phyloP scores from a whole-genome alignment of 257 asterid genomes.

The Linaria vulgaris region DNA sequence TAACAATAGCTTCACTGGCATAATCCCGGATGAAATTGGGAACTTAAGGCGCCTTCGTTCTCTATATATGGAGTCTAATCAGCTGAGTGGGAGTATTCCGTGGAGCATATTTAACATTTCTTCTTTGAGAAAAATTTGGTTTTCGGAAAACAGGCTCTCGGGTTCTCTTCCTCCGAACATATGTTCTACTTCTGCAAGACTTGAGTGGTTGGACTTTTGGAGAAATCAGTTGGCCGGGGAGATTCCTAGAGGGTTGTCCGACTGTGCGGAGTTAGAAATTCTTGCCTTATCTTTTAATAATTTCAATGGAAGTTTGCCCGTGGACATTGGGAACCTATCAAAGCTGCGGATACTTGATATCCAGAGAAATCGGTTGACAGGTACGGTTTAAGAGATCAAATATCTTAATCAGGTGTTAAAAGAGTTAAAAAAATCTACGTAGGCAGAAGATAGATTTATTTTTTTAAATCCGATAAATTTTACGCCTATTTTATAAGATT shows the following conservation, averaged over 20 bases:
- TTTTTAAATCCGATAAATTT: too few relatives aligned
- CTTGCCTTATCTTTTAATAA: neutral
- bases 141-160: neutral
- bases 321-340: neutral
- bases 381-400: neutral
- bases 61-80: neutral
- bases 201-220: neutral
- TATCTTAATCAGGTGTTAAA: too few relatives aligned
- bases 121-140: too few relatives aligned
- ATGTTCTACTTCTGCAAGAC: neutral
- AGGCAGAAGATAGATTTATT: too few relatives aligned
- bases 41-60: conserved; percentile 3
- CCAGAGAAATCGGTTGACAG: conserved; percentile 5
- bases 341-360: neutral
- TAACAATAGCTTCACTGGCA: conserved; percentile 17
- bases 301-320: conserved; percentile 13
- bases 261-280: neutral
- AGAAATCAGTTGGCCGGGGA: neutral
- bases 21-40: neutral
- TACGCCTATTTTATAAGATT: too few relatives aligned
- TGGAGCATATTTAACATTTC: neutral
- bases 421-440: too few relatives aligned
- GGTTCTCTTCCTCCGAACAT: neutral
- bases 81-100: neutral
- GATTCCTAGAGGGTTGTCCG: neutral